Percentiles rank a stretch among this genome's conserved stretches.
phyloP scores from a whole-genome alignment of 2,329 filamentous ascomycete species.

The Thielaviopsis musarum region DNA sequence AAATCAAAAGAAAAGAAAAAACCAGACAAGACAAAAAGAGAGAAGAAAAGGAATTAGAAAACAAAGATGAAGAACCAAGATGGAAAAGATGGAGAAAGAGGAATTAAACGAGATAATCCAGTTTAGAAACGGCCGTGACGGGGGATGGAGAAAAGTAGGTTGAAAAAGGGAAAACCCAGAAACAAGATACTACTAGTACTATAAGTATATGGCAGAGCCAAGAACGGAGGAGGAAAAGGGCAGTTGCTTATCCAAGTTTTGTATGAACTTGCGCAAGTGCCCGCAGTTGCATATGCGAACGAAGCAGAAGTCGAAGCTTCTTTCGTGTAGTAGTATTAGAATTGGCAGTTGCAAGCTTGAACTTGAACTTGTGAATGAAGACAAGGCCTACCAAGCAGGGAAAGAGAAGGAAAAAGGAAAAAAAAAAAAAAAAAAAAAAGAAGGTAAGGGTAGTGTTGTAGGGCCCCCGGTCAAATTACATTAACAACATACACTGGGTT shows the following conservation, averaged over 20 bases:
- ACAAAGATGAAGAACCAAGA: background rate
- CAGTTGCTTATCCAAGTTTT: background rate
- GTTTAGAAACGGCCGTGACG: background rate
- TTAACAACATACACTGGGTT: background rate
- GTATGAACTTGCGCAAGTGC: background rate
- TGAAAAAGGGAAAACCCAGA: background rate
- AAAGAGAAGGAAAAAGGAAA: background rate
- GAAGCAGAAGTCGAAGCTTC: too few species aligned
- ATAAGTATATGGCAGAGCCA: too few species aligned
- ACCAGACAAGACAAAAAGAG: background rate
- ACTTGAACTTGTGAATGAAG: background rate
- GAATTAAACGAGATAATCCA: background rate
- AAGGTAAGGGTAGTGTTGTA: background rate
- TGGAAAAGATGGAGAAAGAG: background rate
- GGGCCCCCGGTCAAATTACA: background rate
- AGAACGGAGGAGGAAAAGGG: too few species aligned
- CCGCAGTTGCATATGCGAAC: background rate
- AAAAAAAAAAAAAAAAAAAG: background rate
- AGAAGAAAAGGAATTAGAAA: background rate
- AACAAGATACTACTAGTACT: too few species aligned
- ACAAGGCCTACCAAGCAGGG: background rate
- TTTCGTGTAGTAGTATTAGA: background rate
- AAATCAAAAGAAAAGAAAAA: slow-evolving; percentile 1
- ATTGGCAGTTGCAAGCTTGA: background rate
- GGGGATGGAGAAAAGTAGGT: background rate